Evolutionary conservation across 2,329 filamentous ascomycete species (phyloP), one percentile per base, ranked within the genome.

Genomic region (Pyricularia pennisetigena): DNA sequence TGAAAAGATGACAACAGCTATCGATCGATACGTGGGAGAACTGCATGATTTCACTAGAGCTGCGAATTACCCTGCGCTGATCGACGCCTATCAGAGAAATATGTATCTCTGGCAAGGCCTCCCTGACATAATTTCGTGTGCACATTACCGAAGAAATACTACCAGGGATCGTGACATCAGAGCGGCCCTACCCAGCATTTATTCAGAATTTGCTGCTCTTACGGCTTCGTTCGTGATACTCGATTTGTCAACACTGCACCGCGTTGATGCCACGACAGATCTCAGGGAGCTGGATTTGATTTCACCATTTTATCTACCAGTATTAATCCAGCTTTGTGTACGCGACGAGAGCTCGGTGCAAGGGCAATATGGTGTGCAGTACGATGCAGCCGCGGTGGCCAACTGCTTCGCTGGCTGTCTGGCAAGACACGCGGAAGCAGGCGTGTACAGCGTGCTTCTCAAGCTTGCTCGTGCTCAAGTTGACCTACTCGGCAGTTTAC

Each of bases 71-170:
- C 73, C 77, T 12, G 72, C 73, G 3, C 77, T 81, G 6, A 73
- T 80, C n/a, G 77, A 82, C 29, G 81, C 81, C 1, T 83, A 80
- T 68, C 75, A 74, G 20, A 76, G 78, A 35, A 77, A 87, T 69
- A 78, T 74, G 41, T 73, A 77, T 3, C 83, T 89, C 71, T 89
- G 86, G 86, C 71, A 75, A 35, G 70, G 74, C 2, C 78, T 89
- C 29, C 85, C 86, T 0, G 81, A 83, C 0, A 72, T 88, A 10
- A 77, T 86, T 23, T 79, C 76, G 73, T 74, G 16, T 29, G 66
- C 41, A 23, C 41, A 62, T 41, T 67, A 26, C 29, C 66, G 26
- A 74, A 74, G 64, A 62, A 70, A 29, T 14, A 49, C 57, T 49
- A 57, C 63, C 23, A 28, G 66, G 41, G 70, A 70, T 29, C 69